Evolutionary conservation across 257 asterid species (phyloP), one percentile per base, ranked within the genome.

Genomic region (Mentha longifolia): DNA sequence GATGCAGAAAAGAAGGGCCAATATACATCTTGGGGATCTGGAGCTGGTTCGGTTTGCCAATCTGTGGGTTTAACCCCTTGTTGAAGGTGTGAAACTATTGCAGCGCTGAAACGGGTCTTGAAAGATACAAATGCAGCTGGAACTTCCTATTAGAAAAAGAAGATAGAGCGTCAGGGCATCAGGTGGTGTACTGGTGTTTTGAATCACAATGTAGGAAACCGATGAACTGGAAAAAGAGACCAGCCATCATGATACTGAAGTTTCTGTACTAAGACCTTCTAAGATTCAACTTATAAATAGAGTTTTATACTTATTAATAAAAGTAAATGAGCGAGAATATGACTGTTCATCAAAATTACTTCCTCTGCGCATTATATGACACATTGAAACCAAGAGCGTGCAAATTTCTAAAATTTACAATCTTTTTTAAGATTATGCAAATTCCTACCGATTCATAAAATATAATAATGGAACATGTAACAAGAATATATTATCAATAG

Each of bases 1-100:
- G 98, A 92, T 16, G 97, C 84, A 15, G 98, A 89, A 80, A 95
- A 95, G 85, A 95, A 92, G 69, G 99, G 97, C 99, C 99, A 92
- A 75, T 89, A 77, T 11, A 95, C 96, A 72, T 95, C 99, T 78
- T 81, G 82, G 52, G 99, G 99, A 81, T 85, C 91, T 39, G 99
- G 99, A 82, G 99, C 98, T 68, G 46, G 82, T 82, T 95, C 99
- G 8, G 96, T 84, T 41, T 83, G 80, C 99, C 99, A 95, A 77
- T 92, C 89, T 8, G 96, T 89, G 49, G 99, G 99, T 50, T 87
- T 88, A 43, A 86, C 71, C 63, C 96, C 96, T 77, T 91, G 99
- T 79, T 78, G 95, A 33, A 92, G 77, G 61, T 86, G 86, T 47
- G 59, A 19, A 10, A 52, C 59, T 52, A 52, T 20, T 52, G 59